Evolutionary conservation across 495 filamentous ascomycete genomes (phyloP).

Genomic region (Trichoderma parareesei): DNA sequence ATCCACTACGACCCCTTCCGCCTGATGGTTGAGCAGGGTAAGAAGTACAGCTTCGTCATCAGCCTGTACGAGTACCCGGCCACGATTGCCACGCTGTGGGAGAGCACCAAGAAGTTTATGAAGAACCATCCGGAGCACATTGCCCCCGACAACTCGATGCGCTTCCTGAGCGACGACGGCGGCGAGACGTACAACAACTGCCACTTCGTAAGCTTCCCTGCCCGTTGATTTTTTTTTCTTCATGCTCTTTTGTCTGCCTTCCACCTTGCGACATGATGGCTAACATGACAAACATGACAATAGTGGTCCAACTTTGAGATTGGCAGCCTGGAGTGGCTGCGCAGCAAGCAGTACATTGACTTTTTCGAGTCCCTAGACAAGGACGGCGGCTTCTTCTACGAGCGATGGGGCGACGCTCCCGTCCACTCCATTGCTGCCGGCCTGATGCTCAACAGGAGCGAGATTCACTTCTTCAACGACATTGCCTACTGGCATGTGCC

Average conservation of each 20-base stretch:
- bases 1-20: constrained; percentile 77
- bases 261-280: neutral
- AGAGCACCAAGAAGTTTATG: constrained; percentile 87
- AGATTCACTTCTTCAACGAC: constrained; percentile 98
- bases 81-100: constrained; percentile 94
- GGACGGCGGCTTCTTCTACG: constrained; percentile 89
- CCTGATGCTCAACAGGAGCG: constrained; percentile 76
- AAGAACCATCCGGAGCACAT: constrained; percentile 82
- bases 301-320: constrained; percentile 94
- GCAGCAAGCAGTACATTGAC: constrained; percentile 69
- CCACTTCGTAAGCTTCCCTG: constrained; percentile 69
- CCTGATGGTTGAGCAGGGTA: constrained; percentile 78
- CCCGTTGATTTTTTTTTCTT: neutral
- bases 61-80: constrained; percentile 92
- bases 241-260: neutral
- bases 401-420: constrained; percentile 86
- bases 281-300: no score
- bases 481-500: constrained; percentile 99
- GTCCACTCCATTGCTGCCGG: constrained; percentile 91
- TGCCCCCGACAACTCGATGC: constrained; percentile 74
- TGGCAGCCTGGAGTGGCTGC: constrained; percentile 74
- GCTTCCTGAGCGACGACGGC: constrained; percentile 81
- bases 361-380: constrained; percentile 72
- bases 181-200: constrained; percentile 92
- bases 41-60: constrained; percentile 85